Evolutionary conservation across 768 basidiomycete species (phyloP).

Genomic region (Leccinum longicurvipes): DNA sequence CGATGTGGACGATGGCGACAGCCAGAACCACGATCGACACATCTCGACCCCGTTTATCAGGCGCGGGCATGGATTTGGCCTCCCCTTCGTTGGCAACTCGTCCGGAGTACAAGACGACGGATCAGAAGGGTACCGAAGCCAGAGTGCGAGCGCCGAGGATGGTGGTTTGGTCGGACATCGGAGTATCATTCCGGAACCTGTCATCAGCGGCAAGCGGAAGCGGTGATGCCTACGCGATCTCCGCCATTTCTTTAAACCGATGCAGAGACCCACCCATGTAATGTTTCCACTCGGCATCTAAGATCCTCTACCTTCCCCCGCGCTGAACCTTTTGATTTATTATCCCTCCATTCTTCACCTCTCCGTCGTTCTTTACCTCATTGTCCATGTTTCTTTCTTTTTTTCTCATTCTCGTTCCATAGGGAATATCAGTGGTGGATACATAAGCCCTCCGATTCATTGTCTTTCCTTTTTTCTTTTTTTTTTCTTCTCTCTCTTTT

Average conservation of each 20-base stretch:
- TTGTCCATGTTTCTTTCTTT: background rate
- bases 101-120: conserved; percentile 12
- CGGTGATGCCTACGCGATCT: conserved; percentile 12
- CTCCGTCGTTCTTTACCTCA: background rate
- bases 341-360: too few relatives aligned
- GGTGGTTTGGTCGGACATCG: conserved; percentile 2
- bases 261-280: background rate
- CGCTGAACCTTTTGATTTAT: background rate
- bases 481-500: background rate
- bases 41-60: background rate
- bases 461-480: background rate
- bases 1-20: conserved; percentile 12
- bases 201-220: conserved; percentile 25
- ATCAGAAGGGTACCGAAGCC: conserved; percentile 21
- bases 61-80: conserved; percentile 11
- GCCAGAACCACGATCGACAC: conserved; percentile 7
- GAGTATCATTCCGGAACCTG: conserved; percentile 3
- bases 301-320: background rate
- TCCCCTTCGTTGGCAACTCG: conserved; percentile 14
- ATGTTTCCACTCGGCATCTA: background rate
- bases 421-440: conserved; percentile 11
- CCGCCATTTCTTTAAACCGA: background rate
- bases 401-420: conserved; percentile 4
- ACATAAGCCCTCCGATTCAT: background rate
- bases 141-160: conserved; percentile 17